Evolutionary conservation across 495 filamentous ascomycete genomes (phyloP).

Genomic region (Neurospora tetraspora): DNA sequence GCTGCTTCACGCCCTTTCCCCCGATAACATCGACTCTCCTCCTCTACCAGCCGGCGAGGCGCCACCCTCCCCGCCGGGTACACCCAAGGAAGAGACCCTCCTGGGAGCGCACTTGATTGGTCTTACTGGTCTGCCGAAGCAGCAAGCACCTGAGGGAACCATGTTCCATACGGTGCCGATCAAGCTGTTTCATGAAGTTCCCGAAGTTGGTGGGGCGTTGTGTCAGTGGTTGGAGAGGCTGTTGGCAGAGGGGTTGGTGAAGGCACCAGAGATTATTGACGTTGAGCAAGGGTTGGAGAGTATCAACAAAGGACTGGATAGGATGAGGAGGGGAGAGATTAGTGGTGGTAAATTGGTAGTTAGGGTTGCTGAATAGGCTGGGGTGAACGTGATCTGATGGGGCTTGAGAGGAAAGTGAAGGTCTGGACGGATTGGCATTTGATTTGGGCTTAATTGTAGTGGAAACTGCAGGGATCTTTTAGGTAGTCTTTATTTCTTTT

Average conservation of each 20-base stretch:
- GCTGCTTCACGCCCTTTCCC: conserved; percentile 36
- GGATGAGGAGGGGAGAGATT: conserved; percentile 44
- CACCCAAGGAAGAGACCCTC: conserved; percentile 15
- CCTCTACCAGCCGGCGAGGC: not conserved
- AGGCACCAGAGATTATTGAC: conserved; percentile 48
- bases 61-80: conserved; percentile 13
- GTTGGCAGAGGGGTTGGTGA: conserved; percentile 35
- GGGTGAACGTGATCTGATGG: not conserved
- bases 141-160: conserved; percentile 29
- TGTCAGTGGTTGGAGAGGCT: conserved; percentile 52
- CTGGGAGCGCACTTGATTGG: conserved; percentile 48
- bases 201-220: conserved; percentile 44
- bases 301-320: conserved; percentile 53
- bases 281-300: conserved; percentile 49
- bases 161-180: conserved; percentile 52
- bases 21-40: conserved; percentile 3
- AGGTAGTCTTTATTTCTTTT: no score
- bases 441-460: no score
- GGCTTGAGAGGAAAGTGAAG: no score
- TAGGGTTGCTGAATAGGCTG: not conserved
- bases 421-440: no score
- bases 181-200: conserved; percentile 56
- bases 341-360: conserved; percentile 53
- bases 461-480: no score
- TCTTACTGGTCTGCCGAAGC: conserved; percentile 51